Evolutionary conservation across 345 rosid genomes (phyloP), one percentile per base, ranked within the genome.

Genomic region (Rhodomyrtus tomentosa): DNA sequence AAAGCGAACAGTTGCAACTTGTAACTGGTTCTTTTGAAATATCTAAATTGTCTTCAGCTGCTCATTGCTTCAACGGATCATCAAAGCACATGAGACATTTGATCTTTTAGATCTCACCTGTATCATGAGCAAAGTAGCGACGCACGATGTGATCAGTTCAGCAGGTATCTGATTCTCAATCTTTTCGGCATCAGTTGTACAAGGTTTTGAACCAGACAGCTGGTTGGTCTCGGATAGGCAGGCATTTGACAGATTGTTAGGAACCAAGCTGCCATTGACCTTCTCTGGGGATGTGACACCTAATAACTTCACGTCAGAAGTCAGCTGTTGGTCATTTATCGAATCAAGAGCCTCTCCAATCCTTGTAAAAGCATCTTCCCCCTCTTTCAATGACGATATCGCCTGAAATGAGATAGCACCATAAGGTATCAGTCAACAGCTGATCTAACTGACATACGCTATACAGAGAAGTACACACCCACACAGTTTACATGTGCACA

Each of bases 91-190:
- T 22, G 7, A 36, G 45, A 68, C 5, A 32, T 62, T 32, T 32
- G 45, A 18, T 68, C 32, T 32, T 2, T 68, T 36, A 68, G 24
- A 7, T 11, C 29, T 58, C 50, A 94, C 99, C 98, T 94, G 98
- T 86, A 96, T 90, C 98, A 95, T 93, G 84, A 92, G 93, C 92
- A 94, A 90, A 81, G 98, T 85, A 85, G 98, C 94, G 21, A 96
- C 98, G 82, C 99, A 96, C 21, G 99, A 95, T 42, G 95, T 88
- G 86, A 96, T 92, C 22, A 96, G 93, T 85, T 95, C 96, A 1
- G 95, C 91, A 45, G 96, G 99, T 81, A 93, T 89, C 88, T 88
- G 92, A 80, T 90, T 88, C 83, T 91, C 91, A 20, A 82, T 87
- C 84, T 89, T 90, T 85, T 89, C 89, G n/a, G 90, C 72, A 51